phyloP scores from a whole-genome alignment of 257 asterid genomes.

The Solanum chilense region DNA sequence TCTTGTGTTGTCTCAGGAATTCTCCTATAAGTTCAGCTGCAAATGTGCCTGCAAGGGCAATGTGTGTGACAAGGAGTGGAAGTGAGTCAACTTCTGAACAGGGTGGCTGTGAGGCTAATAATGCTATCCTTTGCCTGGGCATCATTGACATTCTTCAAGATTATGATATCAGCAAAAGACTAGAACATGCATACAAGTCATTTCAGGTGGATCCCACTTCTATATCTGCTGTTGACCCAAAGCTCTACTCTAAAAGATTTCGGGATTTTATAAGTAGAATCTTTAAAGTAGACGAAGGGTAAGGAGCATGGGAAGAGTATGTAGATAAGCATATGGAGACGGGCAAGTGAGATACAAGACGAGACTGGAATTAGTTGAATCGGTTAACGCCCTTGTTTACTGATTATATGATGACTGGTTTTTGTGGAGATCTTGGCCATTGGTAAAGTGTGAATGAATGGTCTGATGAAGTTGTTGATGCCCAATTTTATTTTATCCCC shows the following conservation, averaged over 20 bases:
- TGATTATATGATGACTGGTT: background rate
- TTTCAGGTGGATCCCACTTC: constrained; percentile 56
- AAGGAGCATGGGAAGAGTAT: background rate
- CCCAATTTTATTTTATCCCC: background rate
- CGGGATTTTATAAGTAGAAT: constrained; percentile 56
- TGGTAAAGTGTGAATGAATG: background rate
- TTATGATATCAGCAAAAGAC: constrained; percentile 70
- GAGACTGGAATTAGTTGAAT: background rate
- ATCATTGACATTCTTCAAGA: constrained; percentile 77
- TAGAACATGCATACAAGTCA: constrained; percentile 72
- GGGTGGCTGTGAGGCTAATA: constrained; percentile 32
- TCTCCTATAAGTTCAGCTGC: constrained; percentile 48
- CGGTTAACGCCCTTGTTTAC: background rate
- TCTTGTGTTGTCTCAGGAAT: constrained; percentile 32
- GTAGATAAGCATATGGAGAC: background rate
- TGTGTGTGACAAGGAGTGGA: constrained; percentile 38
- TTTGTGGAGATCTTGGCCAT: background rate
- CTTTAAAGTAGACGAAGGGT: constrained; percentile 40
- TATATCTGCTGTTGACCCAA: constrained; percentile 80
- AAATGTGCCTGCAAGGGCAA: constrained; percentile 68
- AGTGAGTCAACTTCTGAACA: constrained; percentile 29
- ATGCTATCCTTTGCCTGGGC: constrained; percentile 72
- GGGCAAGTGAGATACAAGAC: constrained; percentile 1
- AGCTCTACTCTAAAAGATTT: constrained; percentile 59
- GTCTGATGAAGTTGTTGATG: background rate